Evolutionary conservation across 2,329 filamentous ascomycete species (phyloP).

Genomic region (Cladophialophora yegresii): DNA sequence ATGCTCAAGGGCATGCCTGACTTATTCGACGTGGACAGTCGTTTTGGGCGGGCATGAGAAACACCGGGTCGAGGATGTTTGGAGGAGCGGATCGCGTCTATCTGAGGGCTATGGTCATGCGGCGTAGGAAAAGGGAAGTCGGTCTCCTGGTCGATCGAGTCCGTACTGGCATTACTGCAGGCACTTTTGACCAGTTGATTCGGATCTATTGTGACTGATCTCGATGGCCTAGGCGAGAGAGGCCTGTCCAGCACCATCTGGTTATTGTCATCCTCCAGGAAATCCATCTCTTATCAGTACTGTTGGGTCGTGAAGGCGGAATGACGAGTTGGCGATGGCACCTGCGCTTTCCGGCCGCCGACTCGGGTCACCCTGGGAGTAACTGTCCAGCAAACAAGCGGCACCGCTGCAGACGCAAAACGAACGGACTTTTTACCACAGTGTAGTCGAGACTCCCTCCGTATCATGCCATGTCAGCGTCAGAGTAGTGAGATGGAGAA

Average conservation of each 20-base stretch:
- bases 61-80: conserved; percentile 40
- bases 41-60: conserved; percentile 36
- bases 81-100: conserved; percentile 39
- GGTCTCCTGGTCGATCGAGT: conserved; percentile 39
- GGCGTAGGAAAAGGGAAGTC: conserved; percentile 41
- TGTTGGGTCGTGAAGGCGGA: conserved; percentile 3
- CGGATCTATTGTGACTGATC: conserved; percentile 32
- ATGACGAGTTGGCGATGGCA: conserved; percentile 5
- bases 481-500: not conserved
- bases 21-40: conserved; percentile 33
- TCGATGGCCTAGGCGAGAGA: conserved; percentile 34
- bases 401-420: conserved; percentile 11
- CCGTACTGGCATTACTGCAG: conserved; percentile 30
- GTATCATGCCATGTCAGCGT: conserved; percentile 26
- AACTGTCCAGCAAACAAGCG: conserved; percentile 2
- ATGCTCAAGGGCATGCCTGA: conserved; percentile 60
- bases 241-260: conserved; percentile 30
- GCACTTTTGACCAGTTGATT: conserved; percentile 26
- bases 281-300: conserved; percentile 25
- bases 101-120: conserved; percentile 36
- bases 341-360: conserved; percentile 9
- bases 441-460: conserved; percentile 1
- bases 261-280: conserved; percentile 21
- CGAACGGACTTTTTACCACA: conserved; percentile 15
- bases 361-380: conserved; percentile 1